Conservation (phyloP, 352 stramenopile species). For the Pythium dissotocum region DNA sequence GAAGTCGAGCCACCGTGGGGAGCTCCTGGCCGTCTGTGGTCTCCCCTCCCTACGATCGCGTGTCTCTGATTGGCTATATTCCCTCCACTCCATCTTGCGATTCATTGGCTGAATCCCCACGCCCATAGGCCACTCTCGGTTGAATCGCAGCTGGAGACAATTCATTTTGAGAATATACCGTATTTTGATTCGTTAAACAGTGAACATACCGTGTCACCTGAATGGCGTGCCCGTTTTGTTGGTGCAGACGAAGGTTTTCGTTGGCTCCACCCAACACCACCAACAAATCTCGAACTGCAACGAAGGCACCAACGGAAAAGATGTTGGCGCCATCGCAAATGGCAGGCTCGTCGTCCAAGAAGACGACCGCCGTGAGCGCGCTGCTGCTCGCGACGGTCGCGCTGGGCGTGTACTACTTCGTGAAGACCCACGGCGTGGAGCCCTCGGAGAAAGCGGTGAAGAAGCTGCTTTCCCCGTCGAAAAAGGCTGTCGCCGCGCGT, state of each 20-base stretch:
- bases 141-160: slow-evolving; percentile 9
- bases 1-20: slow-evolving; percentile 4
- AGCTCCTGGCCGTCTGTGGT: slow-evolving; percentile 18
- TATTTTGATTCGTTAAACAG: slow-evolving; percentile 17
- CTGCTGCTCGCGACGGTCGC: slow-evolving; percentile 49
- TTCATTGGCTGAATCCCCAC: slow-evolving; percentile 20
- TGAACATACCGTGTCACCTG: not conserved
- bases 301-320: slow-evolving; percentile 2
- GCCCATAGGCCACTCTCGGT: not conserved
- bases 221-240: slow-evolving; percentile 16
- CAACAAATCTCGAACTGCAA: slow-evolving; percentile 7
- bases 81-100: not conserved
- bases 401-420: slow-evolving; percentile 47
- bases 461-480: slow-evolving; percentile 9
- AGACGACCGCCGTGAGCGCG: slow-evolving; percentile 39
- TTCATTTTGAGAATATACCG: slow-evolving; percentile 18
- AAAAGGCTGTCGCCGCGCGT: slow-evolving; percentile 14
- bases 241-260: slow-evolving; percentile 15
- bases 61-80: slow-evolving; percentile 21
- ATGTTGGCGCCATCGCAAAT: slow-evolving; percentile 25
- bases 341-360: slow-evolving; percentile 11
- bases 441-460: slow-evolving; percentile 19
- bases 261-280: slow-evolving; percentile 5
- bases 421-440: slow-evolving; percentile 24
- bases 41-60: slow-evolving; percentile 16